Percentiles rank a stretch among this genome's conserved stretches.
Evolutionary conservation across 2,329 filamentous ascomycete genomes (phyloP).

Genomic region (Nemania sp.): DNA sequence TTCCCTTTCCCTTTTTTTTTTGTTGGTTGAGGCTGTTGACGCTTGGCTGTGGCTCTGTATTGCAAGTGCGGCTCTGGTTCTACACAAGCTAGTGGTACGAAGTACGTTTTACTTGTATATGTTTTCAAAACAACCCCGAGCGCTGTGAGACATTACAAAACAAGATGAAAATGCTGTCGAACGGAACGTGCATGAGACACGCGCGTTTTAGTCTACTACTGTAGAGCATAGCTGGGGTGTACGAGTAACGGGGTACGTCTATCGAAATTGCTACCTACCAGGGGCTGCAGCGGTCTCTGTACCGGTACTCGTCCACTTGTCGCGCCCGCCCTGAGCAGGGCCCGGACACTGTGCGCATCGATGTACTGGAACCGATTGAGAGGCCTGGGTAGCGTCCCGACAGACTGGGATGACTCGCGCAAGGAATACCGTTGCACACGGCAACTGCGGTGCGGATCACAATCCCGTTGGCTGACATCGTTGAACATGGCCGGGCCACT

Average conservation of each 20-base stretch:
- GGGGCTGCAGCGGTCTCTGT: background rate
- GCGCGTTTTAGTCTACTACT: background rate
- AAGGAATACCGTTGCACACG: conserved; percentile 29
- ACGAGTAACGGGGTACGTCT: conserved; percentile 4
- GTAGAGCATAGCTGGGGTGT: background rate
- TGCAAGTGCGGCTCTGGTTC: too few species aligned
- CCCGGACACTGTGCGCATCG: background rate
- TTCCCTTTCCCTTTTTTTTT: too few species aligned
- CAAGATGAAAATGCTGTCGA: background rate
- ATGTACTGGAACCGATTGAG: background rate
- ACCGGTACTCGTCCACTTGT: background rate
- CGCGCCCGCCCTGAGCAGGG: background rate
- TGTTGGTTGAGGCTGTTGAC: too few species aligned
- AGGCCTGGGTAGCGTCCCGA: conserved; percentile 24
- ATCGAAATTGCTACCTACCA: background rate
- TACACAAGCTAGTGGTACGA: too few species aligned
- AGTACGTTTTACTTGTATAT: too few species aligned
- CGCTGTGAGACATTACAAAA: background rate
- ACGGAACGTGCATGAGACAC: background rate
- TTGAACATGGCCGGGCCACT: conserved; percentile 15
- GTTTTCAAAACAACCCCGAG: too few species aligned
- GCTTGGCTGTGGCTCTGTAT: too few species aligned
- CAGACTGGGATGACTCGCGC: conserved; percentile 33
- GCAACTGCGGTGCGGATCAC: conserved; percentile 28
- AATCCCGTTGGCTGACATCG: conserved; percentile 29